A percentile compares a stretch with the other conserved stretches of the same genome.
These are phyloP conservation scores for Lumnitzera racemosa DNA, from an alignment of 345 rosid species.

Conservation along the genomic window DNA sequence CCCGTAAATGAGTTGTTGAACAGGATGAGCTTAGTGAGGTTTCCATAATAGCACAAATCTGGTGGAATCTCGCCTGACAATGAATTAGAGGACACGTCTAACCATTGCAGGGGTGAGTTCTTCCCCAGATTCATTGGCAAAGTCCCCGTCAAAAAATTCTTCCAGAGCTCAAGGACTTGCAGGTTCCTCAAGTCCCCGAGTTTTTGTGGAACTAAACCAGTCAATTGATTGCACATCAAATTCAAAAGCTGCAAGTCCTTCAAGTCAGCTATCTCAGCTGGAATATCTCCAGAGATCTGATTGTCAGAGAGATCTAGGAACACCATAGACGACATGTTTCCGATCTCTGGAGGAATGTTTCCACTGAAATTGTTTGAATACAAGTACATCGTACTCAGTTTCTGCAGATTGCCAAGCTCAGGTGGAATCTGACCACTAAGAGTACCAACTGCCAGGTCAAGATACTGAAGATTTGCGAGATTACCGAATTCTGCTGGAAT, in stretches of 20 bases:
- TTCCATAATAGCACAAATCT: slow-evolving; percentile 48
- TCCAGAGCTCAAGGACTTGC: slow-evolving; percentile 69
- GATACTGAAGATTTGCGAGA: slow-evolving; percentile 51
- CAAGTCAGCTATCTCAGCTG: slow-evolving; percentile 39
- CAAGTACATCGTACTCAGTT: slow-evolving; percentile 58
- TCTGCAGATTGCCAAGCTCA: slow-evolving; percentile 39
- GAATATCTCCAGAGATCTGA: slow-evolving; percentile 60
- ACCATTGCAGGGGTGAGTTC: slow-evolving; percentile 53
- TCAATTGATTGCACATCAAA: slow-evolving; percentile 63
- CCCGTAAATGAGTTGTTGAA: slow-evolving; percentile 73
- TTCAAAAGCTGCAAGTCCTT: slow-evolving; percentile 59
- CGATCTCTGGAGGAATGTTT: slow-evolving; percentile 51
- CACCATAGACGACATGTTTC: slow-evolving; percentile 44
- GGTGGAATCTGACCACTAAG: slow-evolving; percentile 61
- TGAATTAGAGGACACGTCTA: slow-evolving; percentile 66
- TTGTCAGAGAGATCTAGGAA: slow-evolving; percentile 71
- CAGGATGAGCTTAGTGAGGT: slow-evolving; percentile 76
- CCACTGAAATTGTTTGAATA: slow-evolving; percentile 58
- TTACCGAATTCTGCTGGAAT: slow-evolving; percentile 69
- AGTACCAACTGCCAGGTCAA: slow-evolving; percentile 65
- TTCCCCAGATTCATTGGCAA: slow-evolving; percentile 54
- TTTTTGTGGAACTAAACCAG: slow-evolving; percentile 41
- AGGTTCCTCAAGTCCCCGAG: slow-evolving; percentile 53
- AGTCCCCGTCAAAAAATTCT: slow-evolving; percentile 52
- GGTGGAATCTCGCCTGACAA: slow-evolving; percentile 60